Evolutionary conservation across 495 filamentous ascomycete species (phyloP), one percentile per base, ranked within the genome.

Genomic region (Platismatia glauca): DNA sequence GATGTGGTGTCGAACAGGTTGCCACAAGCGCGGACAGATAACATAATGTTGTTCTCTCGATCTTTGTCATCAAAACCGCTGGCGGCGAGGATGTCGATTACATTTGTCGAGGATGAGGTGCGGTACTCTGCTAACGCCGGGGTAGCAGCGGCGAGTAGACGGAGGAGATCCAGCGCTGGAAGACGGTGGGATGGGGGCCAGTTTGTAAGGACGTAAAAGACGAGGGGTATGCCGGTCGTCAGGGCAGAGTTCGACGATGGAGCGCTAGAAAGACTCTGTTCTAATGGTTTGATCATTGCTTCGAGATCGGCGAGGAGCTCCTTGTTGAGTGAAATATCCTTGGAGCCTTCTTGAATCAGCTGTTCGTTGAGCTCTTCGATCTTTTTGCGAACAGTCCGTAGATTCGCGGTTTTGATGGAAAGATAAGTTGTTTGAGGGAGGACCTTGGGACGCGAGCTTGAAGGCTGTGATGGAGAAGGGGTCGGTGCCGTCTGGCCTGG

Each of bases 351-450:
- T 2, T 83, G 73, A 8, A 89, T 74, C 8, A 92, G 77, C 58
- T 82, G 76, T 31, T 82, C 76, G 66, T 92, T 95, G 58, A 92
- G 71, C 66, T 89, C 86, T 57, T 80, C 72, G 41, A 93, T 74
- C 72, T 94, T 94, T 69, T 87, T 91, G 24, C 82, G 72, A 34
- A 94, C 85, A 37, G 83, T 80, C 71, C 81, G 75, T 55, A 84
- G 71, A 55, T 84, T 84, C 29, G 84, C 86, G 33, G 77, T 72
- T 56, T 77, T 78, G 60, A 86, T 92, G 27, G 82, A 79, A n/a
- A 97, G 82, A 70, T 93, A 96, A n/a, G 82, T 78, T 62, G 83
- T 90, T 67, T 96, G 89, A 0, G 93, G 92, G 20, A 96, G 77
- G 24, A 84, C 76, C 61, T 85, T 88, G 5, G 84, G 81, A 20